phyloP scores from a whole-genome alignment of 805 yeast genomes.

The Maudiozyma turicensis region DNA sequence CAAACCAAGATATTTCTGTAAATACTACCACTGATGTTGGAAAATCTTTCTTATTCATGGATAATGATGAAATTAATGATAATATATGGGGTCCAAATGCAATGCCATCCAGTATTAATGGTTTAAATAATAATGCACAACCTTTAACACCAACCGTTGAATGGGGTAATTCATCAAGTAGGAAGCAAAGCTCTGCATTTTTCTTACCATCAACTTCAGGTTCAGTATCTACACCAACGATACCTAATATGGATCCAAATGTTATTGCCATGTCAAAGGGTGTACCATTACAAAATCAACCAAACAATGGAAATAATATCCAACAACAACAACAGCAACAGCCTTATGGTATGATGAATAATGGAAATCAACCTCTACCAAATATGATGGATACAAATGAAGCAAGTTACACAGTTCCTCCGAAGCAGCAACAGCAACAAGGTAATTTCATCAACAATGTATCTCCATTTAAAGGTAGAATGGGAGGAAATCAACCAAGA shows the following conservation, averaged over 20 bases:
- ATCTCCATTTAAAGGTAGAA: conserved; percentile 3
- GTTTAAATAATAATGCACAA: conserved; percentile 20
- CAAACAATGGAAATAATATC: conserved; percentile 1
- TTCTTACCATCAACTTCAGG: conserved; percentile 6
- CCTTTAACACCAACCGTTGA: conserved; percentile 26
- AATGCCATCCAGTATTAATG: conserved; percentile 24
- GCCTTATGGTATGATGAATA: conserved; percentile 8
- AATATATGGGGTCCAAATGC: conserved; percentile 29
- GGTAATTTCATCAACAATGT: not conserved
- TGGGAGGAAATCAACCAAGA: not conserved
- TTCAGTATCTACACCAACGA: conserved; percentile 7
- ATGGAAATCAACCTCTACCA: not conserved
- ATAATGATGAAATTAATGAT: conserved; percentile 29
- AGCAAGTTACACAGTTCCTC: not conserved
- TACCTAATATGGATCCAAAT: conserved; percentile 16
- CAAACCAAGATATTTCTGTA: conserved; percentile 2
- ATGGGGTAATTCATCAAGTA: conserved; percentile 16
- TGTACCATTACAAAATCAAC: not conserved
- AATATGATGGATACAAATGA: conserved; percentile 1
- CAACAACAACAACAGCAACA: conserved; percentile 9
- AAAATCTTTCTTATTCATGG: conserved; percentile 33
- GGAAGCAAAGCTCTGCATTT: conserved; percentile 11
- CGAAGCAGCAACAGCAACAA: conserved; percentile 1
- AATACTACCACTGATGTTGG: conserved; percentile 8
- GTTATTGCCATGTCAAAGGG: conserved; percentile 5